Conservation (phyloP, 1,139 yeast genomes). For the Lodderomyces oxycetoniae region DNA sequence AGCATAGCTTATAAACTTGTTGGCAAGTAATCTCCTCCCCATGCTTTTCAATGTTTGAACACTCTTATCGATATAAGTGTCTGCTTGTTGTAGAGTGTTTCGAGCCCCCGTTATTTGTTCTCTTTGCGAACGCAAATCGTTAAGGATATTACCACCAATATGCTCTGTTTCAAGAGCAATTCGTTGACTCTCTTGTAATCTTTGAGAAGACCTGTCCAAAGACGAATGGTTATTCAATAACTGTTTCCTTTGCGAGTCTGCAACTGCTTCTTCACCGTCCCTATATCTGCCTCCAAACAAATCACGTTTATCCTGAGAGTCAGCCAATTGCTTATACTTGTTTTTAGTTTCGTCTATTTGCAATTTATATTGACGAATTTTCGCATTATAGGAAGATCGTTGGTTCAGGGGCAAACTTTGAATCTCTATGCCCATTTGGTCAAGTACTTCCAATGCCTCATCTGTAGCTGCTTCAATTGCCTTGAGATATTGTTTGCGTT, state of each 20-base stretch:
- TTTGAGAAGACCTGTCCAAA: slow-evolving; percentile 75
- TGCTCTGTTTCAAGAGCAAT: slow-evolving; percentile 89
- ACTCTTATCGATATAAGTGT: slow-evolving; percentile 85
- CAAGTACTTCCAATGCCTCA: slow-evolving; percentile 74
- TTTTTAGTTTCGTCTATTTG: slow-evolving; percentile 58
- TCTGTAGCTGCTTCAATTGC: slow-evolving; percentile 67
- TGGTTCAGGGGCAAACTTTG: slow-evolving; percentile 72
- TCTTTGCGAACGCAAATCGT: slow-evolving; percentile 86
- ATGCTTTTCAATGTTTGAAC: slow-evolving; percentile 82
- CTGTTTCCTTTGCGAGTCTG: slow-evolving; percentile 75
- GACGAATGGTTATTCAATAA: slow-evolving; percentile 74
- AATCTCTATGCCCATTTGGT: slow-evolving; percentile 76
- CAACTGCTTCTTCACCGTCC: slow-evolving; percentile 23
- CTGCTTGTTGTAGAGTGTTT: slow-evolving; percentile 82
- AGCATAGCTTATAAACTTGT: slow-evolving; percentile 89
- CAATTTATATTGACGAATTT: slow-evolving; percentile 60
- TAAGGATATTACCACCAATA: slow-evolving; percentile 86
- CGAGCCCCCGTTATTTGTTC: slow-evolving; percentile 87
- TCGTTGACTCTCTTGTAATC: slow-evolving; percentile 83
- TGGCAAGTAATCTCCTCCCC: slow-evolving; percentile 95
- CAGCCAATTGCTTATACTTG: slow-evolving; percentile 48
- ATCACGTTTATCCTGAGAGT: slow-evolving; percentile 61
- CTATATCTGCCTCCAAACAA: slow-evolving; percentile 58
- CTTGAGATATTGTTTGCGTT: slow-evolving; percentile 47
- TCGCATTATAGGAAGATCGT: slow-evolving; percentile 64